A percentile compares a stretch with the other conserved stretches of the same genome.
phyloP scores from a whole-genome alignment of 345 rosid genomes.

The Syzygium aromaticum region DNA sequence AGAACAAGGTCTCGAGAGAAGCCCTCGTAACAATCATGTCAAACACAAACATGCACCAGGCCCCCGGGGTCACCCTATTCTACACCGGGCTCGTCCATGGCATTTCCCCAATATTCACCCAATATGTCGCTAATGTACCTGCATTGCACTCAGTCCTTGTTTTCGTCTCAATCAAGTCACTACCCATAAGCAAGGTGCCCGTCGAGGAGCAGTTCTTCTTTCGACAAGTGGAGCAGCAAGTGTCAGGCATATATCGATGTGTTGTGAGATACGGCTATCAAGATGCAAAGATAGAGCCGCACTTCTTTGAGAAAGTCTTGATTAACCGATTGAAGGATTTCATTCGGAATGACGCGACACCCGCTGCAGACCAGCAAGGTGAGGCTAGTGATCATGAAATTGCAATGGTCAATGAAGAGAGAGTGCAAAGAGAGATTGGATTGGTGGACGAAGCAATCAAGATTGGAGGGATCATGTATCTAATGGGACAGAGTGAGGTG shows the following conservation, averaged over 20 bases:
- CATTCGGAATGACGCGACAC: background rate
- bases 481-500: constrained; percentile 21
- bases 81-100: constrained; percentile 23
- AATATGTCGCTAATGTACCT: constrained; percentile 4
- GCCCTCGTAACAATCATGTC: background rate
- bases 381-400: background rate
- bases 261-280: constrained; percentile 24
- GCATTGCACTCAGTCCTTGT: constrained; percentile 18
- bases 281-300: constrained; percentile 7
- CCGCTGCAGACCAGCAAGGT: background rate
- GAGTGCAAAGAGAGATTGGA: background rate
- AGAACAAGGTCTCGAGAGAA: constrained; percentile 4
- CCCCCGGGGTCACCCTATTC: constrained; percentile 16
- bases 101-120: constrained; percentile 16
- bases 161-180: constrained; percentile 15
- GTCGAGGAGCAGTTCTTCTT: constrained; percentile 15
- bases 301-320: constrained; percentile 11
- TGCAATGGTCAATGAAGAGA: background rate
- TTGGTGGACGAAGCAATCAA: constrained; percentile 4
- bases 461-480: constrained; percentile 9
- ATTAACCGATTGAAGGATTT: constrained; percentile 7
- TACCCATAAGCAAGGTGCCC: constrained; percentile 14
- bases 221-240: constrained; percentile 1
- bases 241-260: constrained; percentile 9
- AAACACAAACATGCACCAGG: background rate